These are phyloP conservation scores for Calonectria fujianensis DNA, from an alignment of 2,329 filamentous ascomycete species.

Conservation along the genomic window DNA sequence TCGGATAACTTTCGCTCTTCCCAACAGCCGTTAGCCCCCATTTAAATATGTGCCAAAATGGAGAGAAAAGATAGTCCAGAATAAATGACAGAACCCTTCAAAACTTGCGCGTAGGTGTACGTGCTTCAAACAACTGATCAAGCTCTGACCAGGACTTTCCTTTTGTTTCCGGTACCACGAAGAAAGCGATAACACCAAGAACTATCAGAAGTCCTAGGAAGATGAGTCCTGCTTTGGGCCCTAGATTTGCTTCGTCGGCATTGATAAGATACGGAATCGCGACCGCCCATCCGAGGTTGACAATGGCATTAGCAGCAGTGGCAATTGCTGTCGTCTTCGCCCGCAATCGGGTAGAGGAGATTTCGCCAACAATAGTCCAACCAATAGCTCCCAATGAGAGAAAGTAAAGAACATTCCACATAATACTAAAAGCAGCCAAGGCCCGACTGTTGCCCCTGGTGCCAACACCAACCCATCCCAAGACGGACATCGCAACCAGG, in stretches of 20 bases:
- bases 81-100: not conserved
- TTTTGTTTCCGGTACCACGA: not conserved
- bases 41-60: no score
- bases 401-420: not conserved
- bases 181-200: not conserved
- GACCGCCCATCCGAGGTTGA: not conserved
- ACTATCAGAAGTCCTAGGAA: not conserved
- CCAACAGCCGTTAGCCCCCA: no score
- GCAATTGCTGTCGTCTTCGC: slow-evolving; percentile 1
- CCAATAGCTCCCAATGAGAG: not conserved
- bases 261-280: slow-evolving; percentile 16
- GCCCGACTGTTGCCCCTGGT: not conserved
- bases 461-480: slow-evolving; percentile 3
- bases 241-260: slow-evolving; percentile 2
- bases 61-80: not conserved
- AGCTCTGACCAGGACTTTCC: slow-evolving; percentile 14
- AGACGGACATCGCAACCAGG: not conserved
- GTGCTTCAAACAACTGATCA: not conserved
- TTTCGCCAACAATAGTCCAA: slow-evolving; percentile 7
- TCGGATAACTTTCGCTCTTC: no score
- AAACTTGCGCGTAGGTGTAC: not conserved
- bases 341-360: not conserved
- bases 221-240: not conserved
- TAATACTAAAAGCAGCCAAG: not conserved
- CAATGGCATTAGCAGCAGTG: not conserved